Evolutionary conservation across 179 eudicot genomes (phyloP).

Genomic region (Dionaea muscipula): DNA sequence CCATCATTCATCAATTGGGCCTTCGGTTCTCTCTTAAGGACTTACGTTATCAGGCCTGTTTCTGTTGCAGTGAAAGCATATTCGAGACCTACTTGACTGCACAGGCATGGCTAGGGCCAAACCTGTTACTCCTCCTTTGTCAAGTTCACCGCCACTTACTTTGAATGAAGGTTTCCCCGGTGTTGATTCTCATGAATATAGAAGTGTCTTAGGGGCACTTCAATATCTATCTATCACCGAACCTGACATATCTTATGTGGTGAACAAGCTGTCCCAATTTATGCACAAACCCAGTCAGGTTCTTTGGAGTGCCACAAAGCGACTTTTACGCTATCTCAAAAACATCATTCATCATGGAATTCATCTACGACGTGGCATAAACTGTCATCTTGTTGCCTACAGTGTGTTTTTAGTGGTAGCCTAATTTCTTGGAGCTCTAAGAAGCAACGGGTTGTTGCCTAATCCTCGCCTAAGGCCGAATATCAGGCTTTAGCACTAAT

Average conservation of each 20-base stretch:
- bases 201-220: background rate
- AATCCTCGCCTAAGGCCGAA: background rate
- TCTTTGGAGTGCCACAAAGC: background rate
- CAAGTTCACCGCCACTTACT: too few species aligned
- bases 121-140: too few species aligned
- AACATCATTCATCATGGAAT: background rate
- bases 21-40: too few species aligned
- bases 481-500: background rate
- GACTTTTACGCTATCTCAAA: background rate
- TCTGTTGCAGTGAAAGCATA: too few species aligned
- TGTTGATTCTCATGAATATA: background rate
- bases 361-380: too few species aligned
- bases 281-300: too few species aligned
- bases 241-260: conserved; percentile 6
- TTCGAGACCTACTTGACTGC: too few species aligned
- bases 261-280: conserved; percentile 6
- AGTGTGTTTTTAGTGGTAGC: background rate
- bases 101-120: too few species aligned
- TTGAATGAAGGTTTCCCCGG: background rate
- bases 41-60: too few species aligned
- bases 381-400: background rate
- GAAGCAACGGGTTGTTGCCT: background rate
- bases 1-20: too few species aligned
- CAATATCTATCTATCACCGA: conserved; percentile 2
- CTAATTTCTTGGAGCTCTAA: too few species aligned